Percentiles rank a stretch among this genome's conserved stretches.
phyloP scores from a whole-genome alignment of 345 rosid species.

The Salix brachista region DNA sequence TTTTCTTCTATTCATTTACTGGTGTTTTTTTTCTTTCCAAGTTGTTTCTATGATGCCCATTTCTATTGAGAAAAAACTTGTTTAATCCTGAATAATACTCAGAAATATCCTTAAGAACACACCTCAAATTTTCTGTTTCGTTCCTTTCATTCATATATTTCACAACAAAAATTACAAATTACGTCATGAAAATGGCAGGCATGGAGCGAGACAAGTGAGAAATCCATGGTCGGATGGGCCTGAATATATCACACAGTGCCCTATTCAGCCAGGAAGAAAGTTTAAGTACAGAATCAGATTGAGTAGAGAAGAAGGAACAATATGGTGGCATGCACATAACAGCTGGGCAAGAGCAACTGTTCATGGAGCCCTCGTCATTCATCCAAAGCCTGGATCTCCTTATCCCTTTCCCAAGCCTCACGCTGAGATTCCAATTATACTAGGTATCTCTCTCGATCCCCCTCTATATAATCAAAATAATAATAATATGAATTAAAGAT shows the following conservation, averaged over 20 bases:
- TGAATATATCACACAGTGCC: conserved; percentile 31
- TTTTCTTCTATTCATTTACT: too few species aligned
- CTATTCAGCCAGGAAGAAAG: conserved; percentile 28
- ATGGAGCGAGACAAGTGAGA: conserved; percentile 31
- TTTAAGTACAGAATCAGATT: conserved; percentile 24
- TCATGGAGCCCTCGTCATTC: conserved; percentile 34
- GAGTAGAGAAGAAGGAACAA: conserved; percentile 28
- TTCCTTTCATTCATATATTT: too few species aligned
- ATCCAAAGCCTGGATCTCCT: conserved; percentile 15
- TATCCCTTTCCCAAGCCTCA: conserved; percentile 29
- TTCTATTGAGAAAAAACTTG: too few species aligned
- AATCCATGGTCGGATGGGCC: conserved; percentile 51
- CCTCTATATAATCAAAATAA: too few species aligned
- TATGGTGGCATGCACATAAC: conserved; percentile 52
- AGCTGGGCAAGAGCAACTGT: conserved; percentile 40
- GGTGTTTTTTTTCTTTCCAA: too few species aligned
- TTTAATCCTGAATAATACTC: too few species aligned
- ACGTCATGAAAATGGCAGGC: conserved; percentile 24
- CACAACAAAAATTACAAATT: too few species aligned
- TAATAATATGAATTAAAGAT: too few species aligned
- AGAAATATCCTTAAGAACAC: too few species aligned
- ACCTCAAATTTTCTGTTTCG: too few species aligned
- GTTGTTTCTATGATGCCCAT: too few species aligned
- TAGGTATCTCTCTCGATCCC: neutral
- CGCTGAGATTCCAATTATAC: neutral